These are phyloP conservation scores for Emergomyces africanus DNA, from an alignment of 2,329 filamentous ascomycete species.

Conservation along the genomic window DNA sequence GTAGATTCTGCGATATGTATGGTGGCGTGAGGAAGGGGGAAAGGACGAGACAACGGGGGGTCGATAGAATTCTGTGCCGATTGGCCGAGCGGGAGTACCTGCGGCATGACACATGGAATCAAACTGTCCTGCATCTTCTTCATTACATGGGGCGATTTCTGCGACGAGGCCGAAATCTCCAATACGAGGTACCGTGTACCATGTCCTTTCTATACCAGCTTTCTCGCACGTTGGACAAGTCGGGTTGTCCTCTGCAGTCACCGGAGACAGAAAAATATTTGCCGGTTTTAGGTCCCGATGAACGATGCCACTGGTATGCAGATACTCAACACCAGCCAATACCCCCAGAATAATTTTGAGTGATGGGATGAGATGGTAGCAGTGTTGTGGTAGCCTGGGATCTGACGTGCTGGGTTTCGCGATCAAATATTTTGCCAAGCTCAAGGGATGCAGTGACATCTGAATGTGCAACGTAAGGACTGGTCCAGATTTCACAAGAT, in stretches of 20 bases:
- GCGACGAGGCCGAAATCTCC: slow-evolving; percentile 57
- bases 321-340: slow-evolving; percentile 50
- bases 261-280: slow-evolving; percentile 50
- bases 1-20: not conserved
- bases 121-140: slow-evolving; percentile 16
- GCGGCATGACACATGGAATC: slow-evolving; percentile 11
- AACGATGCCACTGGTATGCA: slow-evolving; percentile 48
- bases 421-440: slow-evolving; percentile 46
- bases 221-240: slow-evolving; percentile 35
- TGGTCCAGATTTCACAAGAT: slow-evolving; percentile 16
- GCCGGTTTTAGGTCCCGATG: slow-evolving; percentile 57
- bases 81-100: slow-evolving; percentile 25
- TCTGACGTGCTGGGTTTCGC: slow-evolving; percentile 16
- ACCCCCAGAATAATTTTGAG: slow-evolving; percentile 46
- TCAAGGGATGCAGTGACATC: slow-evolving; percentile 53
- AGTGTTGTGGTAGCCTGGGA: slow-evolving; percentile 36
- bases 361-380: slow-evolving; percentile 48
- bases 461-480: slow-evolving; percentile 50
- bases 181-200: slow-evolving; percentile 46
- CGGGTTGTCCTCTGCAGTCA: slow-evolving; percentile 36
- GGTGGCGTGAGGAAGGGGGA: not conserved
- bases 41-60: slow-evolving; percentile 29
- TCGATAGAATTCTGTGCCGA: slow-evolving; percentile 51
- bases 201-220: slow-evolving; percentile 7
- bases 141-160: slow-evolving; percentile 34